These are phyloP conservation scores for Sporothrix variecibatus DNA, from an alignment of 2,329 filamentous ascomycete species.

Conservation along the genomic window DNA sequence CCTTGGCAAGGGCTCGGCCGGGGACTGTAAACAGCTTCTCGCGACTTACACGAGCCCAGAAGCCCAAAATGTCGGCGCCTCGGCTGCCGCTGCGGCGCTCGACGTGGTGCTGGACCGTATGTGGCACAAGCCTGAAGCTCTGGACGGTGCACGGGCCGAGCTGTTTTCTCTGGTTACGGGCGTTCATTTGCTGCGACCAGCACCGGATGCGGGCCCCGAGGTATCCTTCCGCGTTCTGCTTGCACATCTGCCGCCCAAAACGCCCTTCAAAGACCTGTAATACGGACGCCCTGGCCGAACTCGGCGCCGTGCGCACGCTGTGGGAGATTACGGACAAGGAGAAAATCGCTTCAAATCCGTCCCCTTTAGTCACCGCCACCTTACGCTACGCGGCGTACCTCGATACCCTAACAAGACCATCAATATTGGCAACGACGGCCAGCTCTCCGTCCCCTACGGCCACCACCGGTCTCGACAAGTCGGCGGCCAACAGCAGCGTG, in stretches of 20 bases:
- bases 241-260: too few species aligned
- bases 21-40: neutral
- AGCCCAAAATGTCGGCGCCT: neutral
- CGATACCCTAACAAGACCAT: neutral
- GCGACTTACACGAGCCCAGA: neutral
- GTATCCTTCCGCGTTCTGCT: constrained; percentile 25
- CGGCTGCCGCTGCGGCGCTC: neutral
- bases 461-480: neutral
- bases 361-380: constrained; percentile 4
- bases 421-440: neutral
- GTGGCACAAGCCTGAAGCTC: neutral
- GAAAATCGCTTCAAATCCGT: neutral
- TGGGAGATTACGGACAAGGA: constrained; percentile 20
- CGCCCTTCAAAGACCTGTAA: constrained; percentile 9
- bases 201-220: neutral
- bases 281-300: constrained; percentile 30
- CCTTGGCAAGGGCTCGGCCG: neutral
- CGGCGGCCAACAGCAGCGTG: neutral
- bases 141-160: constrained; percentile 24
- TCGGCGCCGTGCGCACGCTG: constrained; percentile 30
- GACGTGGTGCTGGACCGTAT: neutral
- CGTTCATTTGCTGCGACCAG: neutral
- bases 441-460: neutral
- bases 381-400: constrained; percentile 22
- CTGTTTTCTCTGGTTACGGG: constrained; percentile 33